Evolutionary conservation across 2,329 filamentous ascomycete species (phyloP).

Genomic region (Helotiales sp.): DNA sequence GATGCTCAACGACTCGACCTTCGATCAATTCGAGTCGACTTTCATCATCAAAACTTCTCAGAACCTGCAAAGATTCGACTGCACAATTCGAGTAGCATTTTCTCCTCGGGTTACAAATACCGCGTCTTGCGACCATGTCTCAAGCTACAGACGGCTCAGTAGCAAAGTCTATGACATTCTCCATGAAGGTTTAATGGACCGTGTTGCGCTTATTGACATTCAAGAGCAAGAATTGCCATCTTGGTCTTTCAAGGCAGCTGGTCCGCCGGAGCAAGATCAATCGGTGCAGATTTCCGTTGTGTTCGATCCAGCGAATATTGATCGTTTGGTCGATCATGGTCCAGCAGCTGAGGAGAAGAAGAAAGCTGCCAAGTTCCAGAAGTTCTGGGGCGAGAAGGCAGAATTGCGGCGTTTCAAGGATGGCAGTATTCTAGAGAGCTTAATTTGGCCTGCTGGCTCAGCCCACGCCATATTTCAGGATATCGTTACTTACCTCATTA

Average conservation of each 20-base stretch:
- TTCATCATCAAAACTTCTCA: conserved; percentile 73
- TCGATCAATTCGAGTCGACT: conserved; percentile 81
- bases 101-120: conserved; percentile 5
- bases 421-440: conserved; percentile 88
- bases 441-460: conserved; percentile 78
- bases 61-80: conserved; percentile 61
- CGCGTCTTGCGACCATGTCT: conserved; percentile 38
- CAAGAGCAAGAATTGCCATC: conserved; percentile 46
- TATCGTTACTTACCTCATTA: conserved; percentile 74
- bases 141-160: conserved; percentile 46
- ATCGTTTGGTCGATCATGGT: conserved; percentile 83
- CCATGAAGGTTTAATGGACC: conserved; percentile 74
- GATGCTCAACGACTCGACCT: conserved; percentile 73
- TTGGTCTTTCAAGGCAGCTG: conserved; percentile 55
- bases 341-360: conserved; percentile 85
- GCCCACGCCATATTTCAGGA: conserved; percentile 74
- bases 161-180: conserved; percentile 68
- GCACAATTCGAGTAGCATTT: conserved; percentile 44
- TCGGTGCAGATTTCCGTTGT: conserved; percentile 68
- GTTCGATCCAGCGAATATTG: conserved; percentile 73
- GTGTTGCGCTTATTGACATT: conserved; percentile 71
- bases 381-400: conserved; percentile 94
- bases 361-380: conserved; percentile 79
- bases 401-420: conserved; percentile 95
- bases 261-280: conserved; percentile 41